These are phyloP conservation scores for Capsella rubella DNA, from an alignment of 441 rosid species.

Conservation along the genomic window DNA sequence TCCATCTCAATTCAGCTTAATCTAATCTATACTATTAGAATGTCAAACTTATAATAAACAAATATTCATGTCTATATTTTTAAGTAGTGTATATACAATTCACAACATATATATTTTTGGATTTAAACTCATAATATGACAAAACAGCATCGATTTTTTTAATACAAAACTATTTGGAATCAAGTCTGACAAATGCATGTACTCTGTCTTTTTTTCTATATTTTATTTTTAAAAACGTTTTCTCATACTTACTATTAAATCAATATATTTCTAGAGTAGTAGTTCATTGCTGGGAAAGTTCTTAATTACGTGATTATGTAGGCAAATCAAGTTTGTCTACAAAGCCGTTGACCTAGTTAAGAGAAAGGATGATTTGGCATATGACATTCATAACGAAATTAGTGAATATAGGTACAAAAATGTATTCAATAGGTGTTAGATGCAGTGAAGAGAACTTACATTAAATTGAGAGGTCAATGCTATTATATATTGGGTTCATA, in stretches of 20 bases:
- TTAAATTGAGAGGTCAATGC: constrained; percentile 36
- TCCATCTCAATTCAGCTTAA: not conserved
- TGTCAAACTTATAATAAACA: too few species aligned
- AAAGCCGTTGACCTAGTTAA: constrained; percentile 29
- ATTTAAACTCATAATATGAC: not conserved
- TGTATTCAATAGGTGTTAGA: constrained; percentile 22
- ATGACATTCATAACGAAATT: constrained; percentile 11
- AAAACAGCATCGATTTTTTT: not conserved
- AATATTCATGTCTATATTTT: not conserved
- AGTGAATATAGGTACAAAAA: constrained; percentile 17
- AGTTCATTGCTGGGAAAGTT: constrained; percentile 13
- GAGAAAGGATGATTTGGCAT: constrained; percentile 10
- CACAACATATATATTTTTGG: not conserved
- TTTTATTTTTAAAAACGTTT: not conserved
- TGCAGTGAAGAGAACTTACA: constrained; percentile 6
- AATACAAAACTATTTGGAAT: not conserved
- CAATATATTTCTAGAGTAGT: not conserved
- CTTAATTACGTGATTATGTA: constrained; percentile 2
- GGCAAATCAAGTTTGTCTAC: constrained; percentile 22
- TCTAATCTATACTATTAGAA: not conserved
- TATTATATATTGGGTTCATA: constrained; percentile 19
- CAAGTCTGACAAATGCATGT: not conserved
- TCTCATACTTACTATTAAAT: not conserved
- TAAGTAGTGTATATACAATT: too few species aligned
- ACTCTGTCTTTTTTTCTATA: not conserved